phyloP scores from a whole-genome alignment of 495 filamentous ascomycete genomes.

The Pyrenula massariospora region DNA sequence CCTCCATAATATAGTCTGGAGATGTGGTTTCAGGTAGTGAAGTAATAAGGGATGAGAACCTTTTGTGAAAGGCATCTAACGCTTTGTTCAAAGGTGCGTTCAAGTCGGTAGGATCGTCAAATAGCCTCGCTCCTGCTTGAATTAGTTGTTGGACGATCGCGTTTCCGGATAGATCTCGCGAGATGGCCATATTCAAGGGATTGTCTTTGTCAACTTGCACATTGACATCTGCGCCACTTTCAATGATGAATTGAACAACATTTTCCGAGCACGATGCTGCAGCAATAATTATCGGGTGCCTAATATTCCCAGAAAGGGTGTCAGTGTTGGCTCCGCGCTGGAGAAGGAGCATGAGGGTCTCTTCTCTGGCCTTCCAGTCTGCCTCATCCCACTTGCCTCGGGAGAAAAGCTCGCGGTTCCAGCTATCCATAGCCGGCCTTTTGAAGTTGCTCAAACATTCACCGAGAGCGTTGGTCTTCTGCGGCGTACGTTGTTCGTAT shows the following conservation, averaged over 20 bases:
- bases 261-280: not conserved
- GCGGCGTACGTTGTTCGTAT: not conserved
- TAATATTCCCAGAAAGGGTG: not conserved
- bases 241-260: not conserved
- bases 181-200: too few relatives aligned
- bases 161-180: too few relatives aligned
- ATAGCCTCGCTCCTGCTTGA: too few relatives aligned
- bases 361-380: not conserved
- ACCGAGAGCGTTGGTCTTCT: not conserved
- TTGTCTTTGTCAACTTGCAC: too few relatives aligned
- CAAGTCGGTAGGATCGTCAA: too few relatives aligned
- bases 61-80: too few relatives aligned
- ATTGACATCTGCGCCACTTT: not conserved
- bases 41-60: too few relatives aligned
- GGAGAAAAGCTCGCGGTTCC: not conserved
- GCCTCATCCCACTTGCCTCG: not conserved
- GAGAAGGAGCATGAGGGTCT: not conserved
- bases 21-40: too few relatives aligned
- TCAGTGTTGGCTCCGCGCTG: not conserved
- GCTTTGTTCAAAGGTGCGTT: too few relatives aligned
- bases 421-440: not conserved
- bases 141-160: too few relatives aligned
- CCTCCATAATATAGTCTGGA: not conserved
- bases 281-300: not conserved
- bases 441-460: not conserved